These are phyloP conservation scores for Coemansia sp. DNA, from an alignment of 192 early-diverging fungal species.

Conservation along the genomic window DNA sequence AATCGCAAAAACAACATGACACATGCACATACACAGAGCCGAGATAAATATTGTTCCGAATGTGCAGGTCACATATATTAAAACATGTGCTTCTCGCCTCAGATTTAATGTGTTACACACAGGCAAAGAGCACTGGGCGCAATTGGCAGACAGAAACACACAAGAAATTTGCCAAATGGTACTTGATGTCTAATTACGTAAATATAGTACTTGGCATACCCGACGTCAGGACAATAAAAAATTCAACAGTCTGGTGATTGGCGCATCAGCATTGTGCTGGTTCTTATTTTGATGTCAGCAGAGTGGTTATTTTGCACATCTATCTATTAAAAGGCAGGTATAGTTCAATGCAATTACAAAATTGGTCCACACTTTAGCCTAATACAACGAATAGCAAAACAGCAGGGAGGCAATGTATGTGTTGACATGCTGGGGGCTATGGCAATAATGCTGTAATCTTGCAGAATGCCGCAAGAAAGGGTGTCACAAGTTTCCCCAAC, in stretches of 20 bases:
- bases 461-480: background rate
- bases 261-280: background rate
- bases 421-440: background rate
- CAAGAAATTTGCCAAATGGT: background rate
- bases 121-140: background rate
- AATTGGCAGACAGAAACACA: background rate
- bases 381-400: background rate
- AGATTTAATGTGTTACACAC: background rate
- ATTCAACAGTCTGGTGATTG: background rate
- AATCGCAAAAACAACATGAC: background rate
- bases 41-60: constrained; percentile 1
- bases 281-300: background rate
- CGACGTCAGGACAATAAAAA: background rate
- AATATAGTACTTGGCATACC: constrained; percentile 3
- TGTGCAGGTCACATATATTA: constrained; percentile 7
- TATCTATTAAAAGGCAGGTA: background rate
- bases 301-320: background rate
- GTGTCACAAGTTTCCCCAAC: background rate
- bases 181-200: background rate
- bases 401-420: constrained; percentile 1
- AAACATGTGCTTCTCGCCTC: constrained; percentile 2
- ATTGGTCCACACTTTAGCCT: background rate
- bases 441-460: background rate
- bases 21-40: constrained; percentile 5
- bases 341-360: background rate